Evolutionary conservation across 208 protist genomes (phyloP).

Genomic region (Trypanosoma platydactyli): DNA sequence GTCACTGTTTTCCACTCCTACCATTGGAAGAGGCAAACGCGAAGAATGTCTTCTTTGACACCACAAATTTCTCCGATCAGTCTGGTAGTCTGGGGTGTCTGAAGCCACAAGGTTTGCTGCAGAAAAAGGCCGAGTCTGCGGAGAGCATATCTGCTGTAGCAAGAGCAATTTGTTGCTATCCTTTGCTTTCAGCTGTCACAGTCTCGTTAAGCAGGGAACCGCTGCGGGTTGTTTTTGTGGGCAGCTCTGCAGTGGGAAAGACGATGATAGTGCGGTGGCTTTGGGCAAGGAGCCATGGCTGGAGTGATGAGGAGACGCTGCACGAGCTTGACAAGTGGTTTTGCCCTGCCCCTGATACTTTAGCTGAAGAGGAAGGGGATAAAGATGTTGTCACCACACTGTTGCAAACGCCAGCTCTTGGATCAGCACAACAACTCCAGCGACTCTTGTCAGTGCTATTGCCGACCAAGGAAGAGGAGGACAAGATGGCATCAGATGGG

Average conservation of each 20-base stretch:
- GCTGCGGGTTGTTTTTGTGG: slow-evolving; percentile 17
- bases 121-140: no score
- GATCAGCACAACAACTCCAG: not conserved
- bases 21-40: not conserved
- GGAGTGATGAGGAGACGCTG: not conserved
- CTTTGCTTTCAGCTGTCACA: not conserved
- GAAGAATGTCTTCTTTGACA: not conserved
- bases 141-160: not conserved
- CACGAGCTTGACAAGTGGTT: slow-evolving; percentile 10
- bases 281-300: slow-evolving; percentile 14
- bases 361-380: not conserved
- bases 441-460: not conserved
- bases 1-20: no score
- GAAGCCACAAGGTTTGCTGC: not conserved
- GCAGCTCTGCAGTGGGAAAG: slow-evolving; percentile 16
- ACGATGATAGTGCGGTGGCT: slow-evolving; percentile 23
- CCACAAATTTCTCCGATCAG: not conserved
- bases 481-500: no score
- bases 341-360: not conserved
- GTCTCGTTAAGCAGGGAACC: not conserved
- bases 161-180: not conserved
- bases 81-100: not conserved
- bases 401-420: not conserved
- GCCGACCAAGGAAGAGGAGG: not conserved
- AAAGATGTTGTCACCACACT: not conserved